Conservation (phyloP, 352 stramenopile genomes). For the Globisporangium apiculatum region DNA sequence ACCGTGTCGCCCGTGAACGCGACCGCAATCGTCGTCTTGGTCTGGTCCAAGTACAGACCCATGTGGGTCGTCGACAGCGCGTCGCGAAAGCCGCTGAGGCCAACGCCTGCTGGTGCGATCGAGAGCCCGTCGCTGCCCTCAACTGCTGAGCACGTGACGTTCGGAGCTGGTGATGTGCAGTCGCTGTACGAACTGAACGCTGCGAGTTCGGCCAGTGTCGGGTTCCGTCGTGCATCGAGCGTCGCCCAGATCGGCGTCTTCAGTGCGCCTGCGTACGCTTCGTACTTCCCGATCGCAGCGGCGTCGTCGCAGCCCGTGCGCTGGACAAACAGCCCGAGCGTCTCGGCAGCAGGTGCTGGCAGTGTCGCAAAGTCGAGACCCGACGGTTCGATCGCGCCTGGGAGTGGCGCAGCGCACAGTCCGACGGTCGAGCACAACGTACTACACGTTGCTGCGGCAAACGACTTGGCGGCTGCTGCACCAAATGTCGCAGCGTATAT, state of each 20-base stretch:
- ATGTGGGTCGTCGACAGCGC: neutral
- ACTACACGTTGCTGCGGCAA: constrained; percentile 25
- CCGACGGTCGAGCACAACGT: constrained; percentile 36
- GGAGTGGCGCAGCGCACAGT: constrained; percentile 53
- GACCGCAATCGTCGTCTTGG: constrained; percentile 15
- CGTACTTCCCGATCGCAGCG: constrained; percentile 48
- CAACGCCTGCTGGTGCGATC: constrained; percentile 7
- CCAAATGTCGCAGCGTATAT: constrained; percentile 39
- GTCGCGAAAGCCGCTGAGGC: constrained; percentile 12
- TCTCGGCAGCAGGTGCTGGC: constrained; percentile 18
- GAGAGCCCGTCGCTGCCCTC: constrained; percentile 8
- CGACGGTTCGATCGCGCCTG: constrained; percentile 44
- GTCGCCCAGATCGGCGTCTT: constrained; percentile 20
- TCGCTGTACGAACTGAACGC: constrained; percentile 15
- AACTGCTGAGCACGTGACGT: constrained; percentile 15
- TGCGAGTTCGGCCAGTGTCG: constrained; percentile 14
- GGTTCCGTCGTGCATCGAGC: constrained; percentile 13
- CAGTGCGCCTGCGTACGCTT: constrained; percentile 50
- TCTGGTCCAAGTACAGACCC: constrained; percentile 10
- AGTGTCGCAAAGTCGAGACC: constrained; percentile 48
- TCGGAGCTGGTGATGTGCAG: constrained; percentile 5
- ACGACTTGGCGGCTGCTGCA: constrained; percentile 27
- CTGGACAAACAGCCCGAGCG: constrained; percentile 42
- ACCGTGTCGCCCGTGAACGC: neutral
- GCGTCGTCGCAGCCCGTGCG: constrained; percentile 64